phyloP scores from a whole-genome alignment of 176 grass and related monocot species.

The Chloris gayana region DNA sequence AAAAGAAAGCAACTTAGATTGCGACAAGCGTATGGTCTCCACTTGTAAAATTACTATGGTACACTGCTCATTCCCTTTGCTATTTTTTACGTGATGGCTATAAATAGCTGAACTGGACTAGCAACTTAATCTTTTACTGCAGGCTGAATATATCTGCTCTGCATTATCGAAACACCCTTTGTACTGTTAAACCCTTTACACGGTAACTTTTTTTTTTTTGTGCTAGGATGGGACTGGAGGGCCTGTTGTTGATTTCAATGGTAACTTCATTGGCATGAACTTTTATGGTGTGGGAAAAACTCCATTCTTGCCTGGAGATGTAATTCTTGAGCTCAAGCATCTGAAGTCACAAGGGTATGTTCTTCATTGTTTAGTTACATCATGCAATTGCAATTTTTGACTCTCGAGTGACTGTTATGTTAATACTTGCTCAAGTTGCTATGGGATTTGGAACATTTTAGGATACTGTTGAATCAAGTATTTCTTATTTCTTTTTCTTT shows the following conservation, averaged over 20 bases:
- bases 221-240: conserved; percentile 20
- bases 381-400: not conserved
- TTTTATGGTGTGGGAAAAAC: conserved; percentile 1
- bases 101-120: not conserved
- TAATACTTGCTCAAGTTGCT: not conserved
- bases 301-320: conserved; percentile 13
- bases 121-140: conserved; percentile 1
- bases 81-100: not conserved
- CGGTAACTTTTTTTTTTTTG: not conserved
- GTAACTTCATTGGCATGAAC: conserved; percentile 18
- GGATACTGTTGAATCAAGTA: not conserved
- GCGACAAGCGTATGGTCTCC: conserved; percentile 6
- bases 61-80: not conserved
- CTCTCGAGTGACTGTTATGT: not conserved
- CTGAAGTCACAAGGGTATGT: conserved; percentile 1
- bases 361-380: not conserved
- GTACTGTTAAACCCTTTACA: not conserved
- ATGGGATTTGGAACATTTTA: not conserved
- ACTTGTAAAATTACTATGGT: conserved; percentile 21
- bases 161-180: not conserved
- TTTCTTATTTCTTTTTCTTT: not conserved
- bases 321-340: not conserved
- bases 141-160: not conserved
- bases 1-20: not conserved
- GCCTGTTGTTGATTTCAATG: conserved; percentile 14